phyloP scores from a whole-genome alignment of 345 rosid genomes.

The Melastoma malabathricum region DNA sequence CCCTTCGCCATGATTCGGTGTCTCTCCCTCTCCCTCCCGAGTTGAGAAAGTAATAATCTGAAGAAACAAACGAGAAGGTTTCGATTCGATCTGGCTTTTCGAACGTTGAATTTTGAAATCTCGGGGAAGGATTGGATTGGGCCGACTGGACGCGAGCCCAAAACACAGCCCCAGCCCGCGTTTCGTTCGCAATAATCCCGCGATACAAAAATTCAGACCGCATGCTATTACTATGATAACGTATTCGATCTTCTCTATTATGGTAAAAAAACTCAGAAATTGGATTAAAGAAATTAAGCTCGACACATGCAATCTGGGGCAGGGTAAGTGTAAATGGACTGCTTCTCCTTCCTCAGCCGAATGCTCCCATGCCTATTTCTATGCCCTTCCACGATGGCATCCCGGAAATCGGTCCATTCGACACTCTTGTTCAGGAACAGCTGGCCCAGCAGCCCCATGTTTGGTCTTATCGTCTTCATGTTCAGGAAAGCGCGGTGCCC shows the following conservation, averaged over 20 bases:
- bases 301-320: constrained; percentile 90
- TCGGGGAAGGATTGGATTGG: too few relatives aligned
- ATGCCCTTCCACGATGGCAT: constrained; percentile 54
- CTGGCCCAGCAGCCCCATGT: constrained; percentile 69
- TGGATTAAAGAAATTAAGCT: constrained; percentile 8
- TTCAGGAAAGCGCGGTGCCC: constrained; percentile 73
- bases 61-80: too few relatives aligned
- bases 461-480: constrained; percentile 80
- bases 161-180: neutral
- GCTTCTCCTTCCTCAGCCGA: constrained; percentile 58
- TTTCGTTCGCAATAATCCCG: too few relatives aligned
- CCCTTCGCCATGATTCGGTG: constrained; percentile 32
- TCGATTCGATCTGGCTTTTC: too few relatives aligned
- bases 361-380: constrained; percentile 69
- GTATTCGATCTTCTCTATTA: too few relatives aligned
- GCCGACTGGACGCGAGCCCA: too few relatives aligned
- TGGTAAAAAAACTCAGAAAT: too few relatives aligned
- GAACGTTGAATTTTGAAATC: too few relatives aligned
- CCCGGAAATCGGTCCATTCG: constrained; percentile 64
- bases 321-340: constrained; percentile 90
- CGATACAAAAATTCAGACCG: too few relatives aligned
- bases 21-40: constrained; percentile 7
- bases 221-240: too few relatives aligned
- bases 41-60: too few relatives aligned
- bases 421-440: constrained; percentile 72